Percentiles rank a stretch among this genome's conserved stretches.
These are phyloP conservation scores for Clavariopsis aquatica DNA, from an alignment of 495 filamentous ascomycete species.

Conservation along the genomic window DNA sequence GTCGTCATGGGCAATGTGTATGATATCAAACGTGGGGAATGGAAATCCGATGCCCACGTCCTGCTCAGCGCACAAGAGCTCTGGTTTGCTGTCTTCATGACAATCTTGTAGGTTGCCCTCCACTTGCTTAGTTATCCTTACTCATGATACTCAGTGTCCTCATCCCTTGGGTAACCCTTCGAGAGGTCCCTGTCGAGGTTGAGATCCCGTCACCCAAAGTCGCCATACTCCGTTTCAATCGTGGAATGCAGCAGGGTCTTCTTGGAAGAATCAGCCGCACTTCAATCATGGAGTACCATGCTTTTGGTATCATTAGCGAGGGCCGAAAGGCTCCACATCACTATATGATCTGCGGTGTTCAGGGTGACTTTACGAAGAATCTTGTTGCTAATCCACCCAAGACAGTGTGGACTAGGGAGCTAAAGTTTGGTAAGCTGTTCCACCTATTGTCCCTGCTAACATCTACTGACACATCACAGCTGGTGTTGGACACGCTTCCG, in stretches of 20 bases:
- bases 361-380: constrained; percentile 49
- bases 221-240: constrained; percentile 47
- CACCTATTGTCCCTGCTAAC: constrained; percentile 2
- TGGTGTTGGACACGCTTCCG: constrained; percentile 50
- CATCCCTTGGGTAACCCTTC: constrained; percentile 51
- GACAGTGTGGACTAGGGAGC: constrained; percentile 50
- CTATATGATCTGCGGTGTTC: constrained; percentile 53
- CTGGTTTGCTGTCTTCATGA: constrained; percentile 53
- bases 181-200: constrained; percentile 49
- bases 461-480: constrained; percentile 42
- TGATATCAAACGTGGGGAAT: constrained; percentile 46
- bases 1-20: constrained; percentile 48
- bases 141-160: constrained; percentile 45
- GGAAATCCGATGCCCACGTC: constrained; percentile 44
- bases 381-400: constrained; percentile 49
- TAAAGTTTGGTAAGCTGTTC: constrained; percentile 49
- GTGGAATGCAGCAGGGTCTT: constrained; percentile 53
- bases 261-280: constrained; percentile 51
- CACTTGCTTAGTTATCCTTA: constrained; percentile 4
- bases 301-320: constrained; percentile 52
- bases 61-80: constrained; percentile 49
- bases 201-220: constrained; percentile 52
- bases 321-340: constrained; percentile 45
- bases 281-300: constrained; percentile 53
- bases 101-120: constrained; percentile 44